These are phyloP conservation scores for Dionaea muscipula DNA, from an alignment of 179 eudicot genomes.

Conservation along the genomic window DNA sequence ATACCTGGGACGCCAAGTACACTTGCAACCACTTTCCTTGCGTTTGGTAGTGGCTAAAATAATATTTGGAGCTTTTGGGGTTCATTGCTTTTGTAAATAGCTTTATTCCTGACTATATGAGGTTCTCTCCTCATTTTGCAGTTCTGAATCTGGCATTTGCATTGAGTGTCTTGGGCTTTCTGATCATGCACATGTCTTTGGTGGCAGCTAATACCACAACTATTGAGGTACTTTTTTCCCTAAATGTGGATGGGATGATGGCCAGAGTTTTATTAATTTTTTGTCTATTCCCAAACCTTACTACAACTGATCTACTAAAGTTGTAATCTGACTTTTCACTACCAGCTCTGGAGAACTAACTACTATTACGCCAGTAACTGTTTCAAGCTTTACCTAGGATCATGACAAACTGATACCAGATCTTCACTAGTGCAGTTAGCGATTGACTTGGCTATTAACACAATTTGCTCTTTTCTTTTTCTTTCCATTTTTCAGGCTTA, in stretches of 20 bases:
- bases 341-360: no score
- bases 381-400: no score
- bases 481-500: conserved; percentile 54
- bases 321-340: no score
- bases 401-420: no score
- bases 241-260: no score
- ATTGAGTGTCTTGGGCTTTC: conserved; percentile 79
- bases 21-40: conserved; percentile 85
- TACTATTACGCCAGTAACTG: no score
- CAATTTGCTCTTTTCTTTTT: no score
- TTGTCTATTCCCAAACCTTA: no score
- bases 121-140: conserved; percentile 17
- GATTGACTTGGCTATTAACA: no score
- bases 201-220: conserved; percentile 79
- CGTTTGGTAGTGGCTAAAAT: conserved; percentile 58
- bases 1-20: conserved; percentile 77
- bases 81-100: background rate
- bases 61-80: background rate
- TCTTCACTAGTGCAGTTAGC: no score
- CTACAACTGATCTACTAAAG: no score
- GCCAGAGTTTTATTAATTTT: background rate
- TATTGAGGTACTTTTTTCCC: conserved; percentile 48
- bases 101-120: no score
- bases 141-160: conserved; percentile 79
- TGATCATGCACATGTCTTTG: conserved; percentile 82